Evolutionary conservation across 148 eudicot genomes (phyloP), one percentile per base, ranked within the genome.

Genomic region (Fagopyrum homotropicum): DNA sequence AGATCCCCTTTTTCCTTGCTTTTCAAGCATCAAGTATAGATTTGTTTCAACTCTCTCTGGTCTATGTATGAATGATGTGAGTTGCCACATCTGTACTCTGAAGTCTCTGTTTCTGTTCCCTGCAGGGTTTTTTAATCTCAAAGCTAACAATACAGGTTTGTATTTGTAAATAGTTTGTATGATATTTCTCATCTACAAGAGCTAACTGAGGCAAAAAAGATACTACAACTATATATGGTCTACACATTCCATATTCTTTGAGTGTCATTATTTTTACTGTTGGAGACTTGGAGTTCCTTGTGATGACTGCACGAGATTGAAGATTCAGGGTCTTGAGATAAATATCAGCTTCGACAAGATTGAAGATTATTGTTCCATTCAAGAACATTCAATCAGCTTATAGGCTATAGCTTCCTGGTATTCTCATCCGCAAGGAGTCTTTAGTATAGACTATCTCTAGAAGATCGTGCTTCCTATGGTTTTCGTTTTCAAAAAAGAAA

Each of bases 91-190:
- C 75, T 75, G 75, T 72, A 75, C 89, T 86, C 97, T 91, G 91
- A 93, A 89, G 81, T 63, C 70, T 83, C 89, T 90, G 77, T 87
- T 89, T 91, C 85, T 79, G 85, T 83, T 85, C 87, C 81, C 86
- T 91, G 95, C 95, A 89, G 97, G 91, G 86, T 82, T 85, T 77
- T 82, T 86, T 81, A 82, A 75, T 84, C 79, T 83, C 86, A 84
- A 85, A 83, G 83, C 73, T 91, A 89, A 35, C 40, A 35, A 85
- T 81, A 84, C 78, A 70, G 86, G 80, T 79, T 80, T 84, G 79
- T 84, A 81, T 84, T 76, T 86, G 87, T 87, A 81, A 75, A 84
- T 76, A 79, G 77, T 51, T 77, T 80, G 81, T 82, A 78, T 83
- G 56, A 72, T 80, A 74, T 81, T 81, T 15, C 71, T 46, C 6